Conservation (phyloP, 2,329 filamentous ascomycete genomes). For the Sporothrix inflata region DNA sequence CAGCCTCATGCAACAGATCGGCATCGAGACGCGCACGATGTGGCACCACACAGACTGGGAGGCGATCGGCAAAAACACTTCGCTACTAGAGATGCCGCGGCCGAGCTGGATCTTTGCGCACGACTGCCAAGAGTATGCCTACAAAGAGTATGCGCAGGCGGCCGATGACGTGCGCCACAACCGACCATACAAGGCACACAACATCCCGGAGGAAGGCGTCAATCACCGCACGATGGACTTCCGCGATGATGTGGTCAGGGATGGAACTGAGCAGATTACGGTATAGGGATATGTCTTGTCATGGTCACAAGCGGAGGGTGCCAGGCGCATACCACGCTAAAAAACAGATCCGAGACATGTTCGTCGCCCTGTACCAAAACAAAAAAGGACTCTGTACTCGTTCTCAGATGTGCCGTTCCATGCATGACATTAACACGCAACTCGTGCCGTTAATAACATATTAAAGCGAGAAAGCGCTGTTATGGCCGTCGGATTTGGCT, state of each 20-base stretch:
- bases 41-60: slow-evolving; percentile 2
- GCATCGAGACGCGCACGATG: not conserved
- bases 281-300: too few relatives aligned
- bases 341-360: too few relatives aligned
- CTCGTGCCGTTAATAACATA: too few relatives aligned
- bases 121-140: not conserved
- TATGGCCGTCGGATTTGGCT: too few relatives aligned
- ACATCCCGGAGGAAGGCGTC: not conserved
- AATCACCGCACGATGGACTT: not conserved
- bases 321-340: too few relatives aligned
- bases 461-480: too few relatives aligned
- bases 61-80: not conserved
- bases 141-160: not conserved
- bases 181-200: not conserved
- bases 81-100: not conserved
- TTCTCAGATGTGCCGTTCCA: too few relatives aligned
- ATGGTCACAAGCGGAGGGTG: too few relatives aligned
- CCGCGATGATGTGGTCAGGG: not conserved
- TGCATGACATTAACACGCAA: too few relatives aligned
- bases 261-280: too few relatives aligned
- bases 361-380: too few relatives aligned
- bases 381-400: too few relatives aligned
- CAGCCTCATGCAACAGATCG: slow-evolving; percentile 2
- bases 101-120: not conserved
- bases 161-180: not conserved